phyloP scores from a whole-genome alignment of 2,329 filamentous ascomycete species.

The Passalora sequoiae region DNA sequence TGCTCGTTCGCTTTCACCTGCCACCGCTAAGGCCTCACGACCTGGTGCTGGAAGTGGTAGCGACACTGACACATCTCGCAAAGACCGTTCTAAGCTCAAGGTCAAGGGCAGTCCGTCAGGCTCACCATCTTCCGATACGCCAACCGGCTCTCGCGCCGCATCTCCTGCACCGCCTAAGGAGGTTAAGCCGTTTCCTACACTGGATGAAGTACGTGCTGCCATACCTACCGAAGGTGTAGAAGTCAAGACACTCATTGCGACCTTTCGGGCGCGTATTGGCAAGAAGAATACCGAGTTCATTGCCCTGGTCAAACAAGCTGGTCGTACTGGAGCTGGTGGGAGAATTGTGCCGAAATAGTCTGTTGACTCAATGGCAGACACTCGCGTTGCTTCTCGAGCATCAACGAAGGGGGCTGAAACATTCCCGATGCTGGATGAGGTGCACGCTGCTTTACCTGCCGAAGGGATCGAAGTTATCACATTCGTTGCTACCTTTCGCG shows the following conservation, averaged over 20 bases:
- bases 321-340: slow-evolving; percentile 23
- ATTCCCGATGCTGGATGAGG: slow-evolving; percentile 28
- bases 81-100: slow-evolving; percentile 54
- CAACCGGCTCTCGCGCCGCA: slow-evolving; percentile 31
- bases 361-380: not conserved
- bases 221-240: slow-evolving; percentile 43
- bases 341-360: slow-evolving; percentile 24
- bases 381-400: too few species aligned
- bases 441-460: slow-evolving; percentile 39
- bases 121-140: slow-evolving; percentile 36
- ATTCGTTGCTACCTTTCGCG: too few species aligned
- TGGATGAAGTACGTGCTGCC: slow-evolving; percentile 42
- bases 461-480: slow-evolving; percentile 30
- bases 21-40: slow-evolving; percentile 14
- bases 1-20: slow-evolving; percentile 24
- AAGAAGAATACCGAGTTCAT: slow-evolving; percentile 39
- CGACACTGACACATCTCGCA: slow-evolving; percentile 67
- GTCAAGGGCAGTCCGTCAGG: slow-evolving; percentile 46
- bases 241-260: slow-evolving; percentile 37
- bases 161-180: slow-evolving; percentile 26
- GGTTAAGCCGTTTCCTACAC: slow-evolving; percentile 35
- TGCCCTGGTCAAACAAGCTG: slow-evolving; percentile 39
- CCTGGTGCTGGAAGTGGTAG: slow-evolving; percentile 56
- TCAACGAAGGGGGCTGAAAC: not conserved
- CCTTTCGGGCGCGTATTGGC: slow-evolving; percentile 40